These are phyloP conservation scores for Tremellales sp. DNA, from an alignment of 1,284 basidiomycete genomes.

Conservation along the genomic window DNA sequence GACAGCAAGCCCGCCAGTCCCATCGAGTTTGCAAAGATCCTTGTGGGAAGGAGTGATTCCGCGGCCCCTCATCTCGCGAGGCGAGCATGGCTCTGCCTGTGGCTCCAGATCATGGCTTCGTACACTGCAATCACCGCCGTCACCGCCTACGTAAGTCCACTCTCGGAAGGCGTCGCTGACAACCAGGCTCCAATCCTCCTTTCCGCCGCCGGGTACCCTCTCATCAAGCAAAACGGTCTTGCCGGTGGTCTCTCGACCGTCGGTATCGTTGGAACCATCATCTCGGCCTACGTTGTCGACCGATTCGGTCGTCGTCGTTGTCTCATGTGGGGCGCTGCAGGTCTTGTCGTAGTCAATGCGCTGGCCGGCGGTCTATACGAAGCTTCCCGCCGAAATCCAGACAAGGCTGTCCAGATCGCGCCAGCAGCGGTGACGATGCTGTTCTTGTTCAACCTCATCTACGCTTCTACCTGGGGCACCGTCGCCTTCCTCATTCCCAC, in stretches of 20 bases:
- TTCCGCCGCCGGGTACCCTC: slow-evolving; percentile 24
- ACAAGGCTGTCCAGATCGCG: slow-evolving; percentile 15
- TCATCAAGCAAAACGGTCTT: slow-evolving; percentile 25
- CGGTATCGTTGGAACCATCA: slow-evolving; percentile 29
- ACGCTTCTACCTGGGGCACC: slow-evolving; percentile 31
- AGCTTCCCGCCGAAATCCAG: slow-evolving; percentile 15
- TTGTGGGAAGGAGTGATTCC: slow-evolving; percentile 15
- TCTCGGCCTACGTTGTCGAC: slow-evolving; percentile 39
- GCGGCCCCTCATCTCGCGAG: slow-evolving; percentile 19
- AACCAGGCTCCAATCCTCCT: slow-evolving; percentile 23
- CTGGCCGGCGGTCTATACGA: slow-evolving; percentile 33
- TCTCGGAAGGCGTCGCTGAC: no score
- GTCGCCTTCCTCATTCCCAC: slow-evolving; percentile 48
- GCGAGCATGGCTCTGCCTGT: slow-evolving; percentile 27
- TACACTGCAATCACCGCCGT: slow-evolving; percentile 26
- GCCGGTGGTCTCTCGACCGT: slow-evolving; percentile 28
- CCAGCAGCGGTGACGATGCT: slow-evolving; percentile 44
- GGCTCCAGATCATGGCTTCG: slow-evolving; percentile 27
- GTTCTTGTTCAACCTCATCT: slow-evolving; percentile 48
- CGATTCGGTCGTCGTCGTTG: slow-evolving; percentile 40
- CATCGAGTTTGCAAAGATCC: slow-evolving; percentile 22
- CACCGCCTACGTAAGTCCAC: slow-evolving; percentile 16
- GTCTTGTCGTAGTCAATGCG: slow-evolving; percentile 35
- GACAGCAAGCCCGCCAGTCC: slow-evolving; percentile 14
- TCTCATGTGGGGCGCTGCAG: slow-evolving; percentile 40